phyloP scores from a whole-genome alignment of 805 yeast species.

The Blastobotrys muscicola region DNA sequence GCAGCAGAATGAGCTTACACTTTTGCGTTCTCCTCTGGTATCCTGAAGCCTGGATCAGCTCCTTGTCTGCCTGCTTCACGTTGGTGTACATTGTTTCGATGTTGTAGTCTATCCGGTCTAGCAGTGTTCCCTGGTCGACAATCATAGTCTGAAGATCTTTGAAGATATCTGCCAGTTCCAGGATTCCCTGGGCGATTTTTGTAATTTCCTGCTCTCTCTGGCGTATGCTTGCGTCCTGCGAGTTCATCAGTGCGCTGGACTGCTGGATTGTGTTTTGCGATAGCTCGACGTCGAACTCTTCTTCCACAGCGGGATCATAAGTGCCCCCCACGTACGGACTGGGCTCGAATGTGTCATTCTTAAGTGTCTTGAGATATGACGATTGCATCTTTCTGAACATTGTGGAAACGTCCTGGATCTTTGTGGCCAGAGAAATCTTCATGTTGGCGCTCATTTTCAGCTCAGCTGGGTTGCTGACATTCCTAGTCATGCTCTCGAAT shows the following conservation, averaged over 20 bases:
- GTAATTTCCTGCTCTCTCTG: slow-evolving; percentile 86
- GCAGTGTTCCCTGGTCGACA: slow-evolving; percentile 88
- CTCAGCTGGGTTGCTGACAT: slow-evolving; percentile 39
- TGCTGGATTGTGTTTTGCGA: slow-evolving; percentile 30
- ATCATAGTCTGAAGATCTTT: slow-evolving; percentile 86
- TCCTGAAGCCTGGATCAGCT: slow-evolving; percentile 61
- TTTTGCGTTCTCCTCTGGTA: slow-evolving; percentile 87
- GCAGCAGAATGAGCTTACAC: slow-evolving; percentile 73
- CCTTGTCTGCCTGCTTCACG: slow-evolving; percentile 66
- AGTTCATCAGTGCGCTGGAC: slow-evolving; percentile 21
- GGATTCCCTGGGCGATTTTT: slow-evolving; percentile 84
- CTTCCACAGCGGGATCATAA: slow-evolving; percentile 10
- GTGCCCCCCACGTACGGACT: slow-evolving; percentile 5
- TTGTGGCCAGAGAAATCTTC: slow-evolving; percentile 74
- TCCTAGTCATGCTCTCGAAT: slow-evolving; percentile 37
- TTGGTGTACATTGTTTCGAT: slow-evolving; percentile 70
- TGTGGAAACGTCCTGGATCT: slow-evolving; percentile 70
- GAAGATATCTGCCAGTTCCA: slow-evolving; percentile 88
- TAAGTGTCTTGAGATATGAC: slow-evolving; percentile 72
- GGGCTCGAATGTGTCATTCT: slow-evolving; percentile 56
- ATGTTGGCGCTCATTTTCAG: slow-evolving; percentile 64
- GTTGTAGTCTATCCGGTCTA: slow-evolving; percentile 92
- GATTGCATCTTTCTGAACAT: slow-evolving; percentile 81
- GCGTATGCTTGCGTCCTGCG: slow-evolving; percentile 38
- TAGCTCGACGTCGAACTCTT: slow-evolving; percentile 25